Percentiles rank a stretch among this genome's conserved stretches.
Conservation (phyloP, 495 filamentous ascomycete species). For the Penicillium canariense region DNA sequence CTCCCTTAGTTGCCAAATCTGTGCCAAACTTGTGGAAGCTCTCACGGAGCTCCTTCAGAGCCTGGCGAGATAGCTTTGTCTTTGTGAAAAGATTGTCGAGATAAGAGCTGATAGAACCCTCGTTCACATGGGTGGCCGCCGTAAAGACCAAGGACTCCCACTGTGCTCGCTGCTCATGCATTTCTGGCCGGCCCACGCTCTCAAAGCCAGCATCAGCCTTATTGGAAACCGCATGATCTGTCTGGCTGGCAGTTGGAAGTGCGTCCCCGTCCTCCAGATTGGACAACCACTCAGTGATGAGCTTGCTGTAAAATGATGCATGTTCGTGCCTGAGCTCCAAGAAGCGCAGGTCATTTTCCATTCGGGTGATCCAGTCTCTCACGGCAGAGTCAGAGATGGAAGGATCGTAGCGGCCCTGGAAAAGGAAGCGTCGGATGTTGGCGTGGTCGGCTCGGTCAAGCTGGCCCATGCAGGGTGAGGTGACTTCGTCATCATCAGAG, state of each 20-base stretch:
- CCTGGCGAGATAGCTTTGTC: conserved; percentile 38
- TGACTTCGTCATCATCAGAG: conserved; percentile 11
- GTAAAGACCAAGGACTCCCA: conserved; percentile 63
- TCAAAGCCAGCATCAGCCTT: conserved; percentile 27
- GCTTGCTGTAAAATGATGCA: conserved; percentile 56
- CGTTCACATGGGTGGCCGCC: conserved; percentile 41
- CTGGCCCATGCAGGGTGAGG: conserved; percentile 14
- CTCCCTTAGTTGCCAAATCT: conserved; percentile 29
- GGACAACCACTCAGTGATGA: conserved; percentile 63
- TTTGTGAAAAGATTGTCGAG: conserved; percentile 51
- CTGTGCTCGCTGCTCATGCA: conserved; percentile 47
- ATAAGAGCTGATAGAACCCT: conserved; percentile 45
- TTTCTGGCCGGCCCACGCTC: conserved; percentile 43
- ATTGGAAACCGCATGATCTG: conserved; percentile 8
- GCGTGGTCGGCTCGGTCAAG: conserved; percentile 26
- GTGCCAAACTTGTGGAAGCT: conserved; percentile 46
- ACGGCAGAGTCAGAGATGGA: conserved; percentile 50
- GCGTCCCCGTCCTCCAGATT: conserved; percentile 25
- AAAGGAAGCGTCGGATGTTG: conserved; percentile 51
- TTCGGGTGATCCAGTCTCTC: conserved; percentile 44
- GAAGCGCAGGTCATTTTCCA: conserved; percentile 48
- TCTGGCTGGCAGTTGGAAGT: not conserved
- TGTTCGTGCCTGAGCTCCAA: conserved; percentile 59
- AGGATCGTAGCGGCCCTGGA: conserved; percentile 56
- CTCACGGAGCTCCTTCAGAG: conserved; percentile 43